Percentiles rank a stretch among this genome's conserved stretches.
Evolutionary conservation across 495 filamentous ascomycete genomes (phyloP).

Genomic region (Penicillium verhagenii): DNA sequence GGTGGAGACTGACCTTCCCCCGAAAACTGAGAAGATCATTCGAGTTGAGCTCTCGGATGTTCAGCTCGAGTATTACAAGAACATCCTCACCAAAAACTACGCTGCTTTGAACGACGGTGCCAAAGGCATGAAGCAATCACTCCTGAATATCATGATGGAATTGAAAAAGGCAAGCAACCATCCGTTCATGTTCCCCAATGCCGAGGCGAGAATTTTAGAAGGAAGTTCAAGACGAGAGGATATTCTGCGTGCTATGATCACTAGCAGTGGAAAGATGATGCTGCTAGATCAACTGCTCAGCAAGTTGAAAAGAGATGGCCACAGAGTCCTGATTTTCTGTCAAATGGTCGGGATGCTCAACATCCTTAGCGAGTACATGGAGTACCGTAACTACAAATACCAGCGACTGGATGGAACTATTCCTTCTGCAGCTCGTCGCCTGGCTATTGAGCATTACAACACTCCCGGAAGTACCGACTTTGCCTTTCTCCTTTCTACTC

Average conservation of each 20-base stretch:
- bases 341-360: constrained; percentile 99
- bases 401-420: constrained; percentile 96
- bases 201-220: constrained; percentile 80
- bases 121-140: constrained; percentile 84
- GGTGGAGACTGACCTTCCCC: constrained; percentile 91
- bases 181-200: constrained; percentile 93
- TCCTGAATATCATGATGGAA: constrained; percentile 99
- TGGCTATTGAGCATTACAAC: constrained; percentile 98
- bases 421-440: constrained; percentile 73
- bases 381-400: constrained; percentile 83
- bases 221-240: constrained; percentile 80
- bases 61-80: constrained; percentile 97
- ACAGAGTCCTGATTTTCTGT: constrained; percentile 96
- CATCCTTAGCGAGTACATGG: constrained; percentile 89
- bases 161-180: constrained; percentile 99
- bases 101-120: constrained; percentile 87
- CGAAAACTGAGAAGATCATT: constrained; percentile 98
- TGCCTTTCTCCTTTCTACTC: constrained; percentile 91
- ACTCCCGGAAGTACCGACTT: constrained; percentile 91
- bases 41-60: constrained; percentile 94
- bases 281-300: constrained; percentile 88
- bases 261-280: constrained; percentile 99
- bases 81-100: constrained; percentile 96
- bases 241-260: constrained; percentile 83
- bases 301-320: constrained; percentile 86